These are phyloP conservation scores for Moniliophthora roreri DNA, from an alignment of 1,284 basidiomycete species.

Conservation along the genomic window DNA sequence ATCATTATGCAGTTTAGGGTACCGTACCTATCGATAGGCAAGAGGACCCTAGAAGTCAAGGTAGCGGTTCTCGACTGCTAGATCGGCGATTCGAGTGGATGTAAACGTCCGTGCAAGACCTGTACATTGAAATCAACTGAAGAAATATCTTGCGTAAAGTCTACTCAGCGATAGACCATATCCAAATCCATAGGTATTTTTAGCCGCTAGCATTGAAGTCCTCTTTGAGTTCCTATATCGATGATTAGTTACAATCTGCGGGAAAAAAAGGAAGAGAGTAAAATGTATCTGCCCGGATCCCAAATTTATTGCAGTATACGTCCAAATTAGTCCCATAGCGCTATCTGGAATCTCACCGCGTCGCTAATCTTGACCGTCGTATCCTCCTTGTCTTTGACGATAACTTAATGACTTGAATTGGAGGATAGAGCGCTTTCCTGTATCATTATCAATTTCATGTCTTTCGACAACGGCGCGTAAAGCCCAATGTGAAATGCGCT, in stretches of 20 bases:
- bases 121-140: conserved; percentile 97
- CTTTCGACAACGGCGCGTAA: conserved; percentile 96
- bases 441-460: conserved; percentile 60
- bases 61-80: conserved; percentile 78
- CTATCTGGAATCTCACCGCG: conserved; percentile 96
- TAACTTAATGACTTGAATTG: conserved; percentile 97
- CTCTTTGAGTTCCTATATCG: conserved; percentile 76
- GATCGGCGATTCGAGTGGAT: conserved; percentile 87
- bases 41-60: conserved; percentile 26
- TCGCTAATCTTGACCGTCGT: conserved; percentile 98
- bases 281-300: conserved; percentile 31
- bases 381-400: conserved; percentile 93
- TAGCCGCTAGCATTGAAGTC: conserved; percentile 93
- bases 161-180: conserved; percentile 92
- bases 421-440: conserved; percentile 84
- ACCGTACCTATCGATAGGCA: not conserved
- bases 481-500: too few relatives aligned
- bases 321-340: conserved; percentile 96
- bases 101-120: conserved; percentile 91
- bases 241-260: not conserved
- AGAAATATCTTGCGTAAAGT: conserved; percentile 96
- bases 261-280: too few relatives aligned
- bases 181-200: conserved; percentile 97
- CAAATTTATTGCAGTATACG: conserved; percentile 93
- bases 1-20: not conserved